Base-by-base conservation (phyloP, 306 rosid genomes). In the Castanopsis chinensis region DNA sequence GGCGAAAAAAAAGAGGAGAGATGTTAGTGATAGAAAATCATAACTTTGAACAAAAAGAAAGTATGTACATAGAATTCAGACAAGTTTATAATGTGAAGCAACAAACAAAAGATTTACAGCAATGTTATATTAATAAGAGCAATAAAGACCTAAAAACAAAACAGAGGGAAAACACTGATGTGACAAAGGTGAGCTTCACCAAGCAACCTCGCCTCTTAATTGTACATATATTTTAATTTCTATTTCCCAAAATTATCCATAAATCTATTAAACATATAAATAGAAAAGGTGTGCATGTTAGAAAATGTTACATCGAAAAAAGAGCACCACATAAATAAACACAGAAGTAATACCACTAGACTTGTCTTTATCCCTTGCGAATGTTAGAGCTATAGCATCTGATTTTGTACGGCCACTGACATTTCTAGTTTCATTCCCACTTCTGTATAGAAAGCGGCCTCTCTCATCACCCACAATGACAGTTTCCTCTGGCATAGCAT, bases 381-480 rank as follows among this genome's bases (percentile, higher is more conserved):
- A 90, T 69, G 87, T 87, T 45, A 94, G 92, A 86, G 90, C 96
- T 81, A 90, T 88, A 76, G 91, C 96, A 79, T 83, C 93, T 41
- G 85, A 57, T 45, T 78, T 81, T 41, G 45, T 41, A 69, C 78
- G 77, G 69, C 87, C 74, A 82, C 78, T 79, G 78, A 73, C 61
- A 65, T 82, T 83, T 76, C 85, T 82, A 0, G 45, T 41, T 41
- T 41, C 45, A 41, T 41, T 41, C 45, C 45, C 12, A 59, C 88
- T 84, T 86, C 51, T 78, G 83, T 78, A 88, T 58, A 78, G n/a
- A 81, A 90, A 85, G 76, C 78, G 53, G 61, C 92, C 84, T 78
- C 87, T 85, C 82, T 87, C 96, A 74, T 90, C 90, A 64, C 98
- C 98, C 69, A 90, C 93, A 69, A 94, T 86, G 76, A 88, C 76